A percentile compares a stretch with the other conserved stretches of the same genome.
Conservation (phyloP, 192 early-diverging fungal genomes). For the Gaertneriomyces semiglobifer region DNA sequence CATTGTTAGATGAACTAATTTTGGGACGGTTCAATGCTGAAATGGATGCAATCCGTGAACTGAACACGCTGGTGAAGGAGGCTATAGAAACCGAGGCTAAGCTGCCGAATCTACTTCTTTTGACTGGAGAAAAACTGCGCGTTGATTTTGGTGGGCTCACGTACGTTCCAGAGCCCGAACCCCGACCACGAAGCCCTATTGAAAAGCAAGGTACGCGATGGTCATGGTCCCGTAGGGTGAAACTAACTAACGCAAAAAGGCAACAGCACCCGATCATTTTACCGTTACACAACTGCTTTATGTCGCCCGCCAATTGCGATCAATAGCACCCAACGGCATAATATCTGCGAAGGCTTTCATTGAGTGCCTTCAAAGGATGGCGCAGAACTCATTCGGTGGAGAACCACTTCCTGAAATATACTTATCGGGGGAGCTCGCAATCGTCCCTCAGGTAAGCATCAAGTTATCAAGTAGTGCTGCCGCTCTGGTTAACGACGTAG, state of each 20-base stretch:
- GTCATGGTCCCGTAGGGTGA: too few species aligned
- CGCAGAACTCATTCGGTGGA: conserved; percentile 31
- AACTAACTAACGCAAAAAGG: too few species aligned
- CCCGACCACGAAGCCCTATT: conserved; percentile 49
- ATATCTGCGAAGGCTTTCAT: conserved; percentile 45
- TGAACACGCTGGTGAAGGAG: conserved; percentile 54
- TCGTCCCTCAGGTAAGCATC: conserved; percentile 45
- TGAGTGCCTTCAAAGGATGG: conserved; percentile 39
- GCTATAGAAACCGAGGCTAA: conserved; percentile 53
- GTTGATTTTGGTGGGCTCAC: conserved; percentile 50
- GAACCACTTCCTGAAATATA: conserved; percentile 51
- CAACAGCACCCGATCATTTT: conserved; percentile 46
- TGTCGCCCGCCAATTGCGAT: conserved; percentile 37
- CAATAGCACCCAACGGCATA: conserved; percentile 36
- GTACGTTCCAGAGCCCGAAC: conserved; percentile 54
- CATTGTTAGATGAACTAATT: conserved; percentile 57
- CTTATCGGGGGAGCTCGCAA: conserved; percentile 31
- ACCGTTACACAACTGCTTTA: conserved; percentile 50
- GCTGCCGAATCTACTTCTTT: conserved; percentile 50
- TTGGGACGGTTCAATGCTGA: conserved; percentile 45
- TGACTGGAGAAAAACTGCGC: conserved; percentile 54
- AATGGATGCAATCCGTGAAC: conserved; percentile 56
- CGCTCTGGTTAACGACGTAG: background rate
- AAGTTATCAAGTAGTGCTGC: background rate
- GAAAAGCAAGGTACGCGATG: conserved; percentile 43